Evolutionary conservation across 2,329 filamentous ascomycete genomes (phyloP).

Genomic region (Fusarium subglutinans): DNA sequence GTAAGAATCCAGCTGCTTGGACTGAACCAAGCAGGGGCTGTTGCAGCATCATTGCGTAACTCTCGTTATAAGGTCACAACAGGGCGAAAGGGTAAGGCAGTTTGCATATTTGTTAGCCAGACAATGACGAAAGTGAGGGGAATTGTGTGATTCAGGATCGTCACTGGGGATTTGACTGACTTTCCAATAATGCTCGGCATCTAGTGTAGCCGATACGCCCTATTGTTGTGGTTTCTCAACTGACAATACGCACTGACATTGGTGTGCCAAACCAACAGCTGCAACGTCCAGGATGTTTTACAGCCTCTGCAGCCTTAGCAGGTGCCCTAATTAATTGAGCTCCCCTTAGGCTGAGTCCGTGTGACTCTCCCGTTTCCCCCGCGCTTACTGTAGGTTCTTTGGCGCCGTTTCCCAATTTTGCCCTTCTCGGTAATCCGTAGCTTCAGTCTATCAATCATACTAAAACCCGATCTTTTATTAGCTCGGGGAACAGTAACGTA

Average conservation of each 20-base stretch:
- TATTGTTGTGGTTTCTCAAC: neutral
- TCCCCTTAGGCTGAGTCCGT: slow-evolving; percentile 18
- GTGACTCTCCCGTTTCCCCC: slow-evolving; percentile 25
- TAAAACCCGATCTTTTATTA: neutral
- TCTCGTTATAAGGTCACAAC: neutral
- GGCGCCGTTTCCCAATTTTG: neutral
- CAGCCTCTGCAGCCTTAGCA: slow-evolving; percentile 10
- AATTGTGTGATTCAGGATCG: neutral
- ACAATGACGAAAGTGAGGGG: neutral
- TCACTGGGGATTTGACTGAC: neutral
- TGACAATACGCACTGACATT: neutral
- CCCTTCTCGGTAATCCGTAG: slow-evolving; percentile 20
- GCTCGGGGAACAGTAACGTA: neutral
- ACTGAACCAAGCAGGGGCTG: neutral
- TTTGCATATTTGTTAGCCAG: neutral
- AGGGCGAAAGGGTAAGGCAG: slow-evolving; percentile 6
- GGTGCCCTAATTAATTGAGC: slow-evolving; percentile 22
- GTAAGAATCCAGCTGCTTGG: slow-evolving; percentile 20
- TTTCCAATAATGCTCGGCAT: neutral
- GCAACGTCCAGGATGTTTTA: slow-evolving; percentile 19
- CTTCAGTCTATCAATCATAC: neutral
- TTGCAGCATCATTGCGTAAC: neutral
- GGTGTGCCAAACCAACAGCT: slow-evolving; percentile 32
- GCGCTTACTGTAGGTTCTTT: slow-evolving; percentile 6
- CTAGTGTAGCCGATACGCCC: neutral